A percentile compares a stretch with the other conserved stretches of the same genome.
Conservation (phyloP, 1,284 basidiomycete species). For the Clitocybe nebularis region DNA sequence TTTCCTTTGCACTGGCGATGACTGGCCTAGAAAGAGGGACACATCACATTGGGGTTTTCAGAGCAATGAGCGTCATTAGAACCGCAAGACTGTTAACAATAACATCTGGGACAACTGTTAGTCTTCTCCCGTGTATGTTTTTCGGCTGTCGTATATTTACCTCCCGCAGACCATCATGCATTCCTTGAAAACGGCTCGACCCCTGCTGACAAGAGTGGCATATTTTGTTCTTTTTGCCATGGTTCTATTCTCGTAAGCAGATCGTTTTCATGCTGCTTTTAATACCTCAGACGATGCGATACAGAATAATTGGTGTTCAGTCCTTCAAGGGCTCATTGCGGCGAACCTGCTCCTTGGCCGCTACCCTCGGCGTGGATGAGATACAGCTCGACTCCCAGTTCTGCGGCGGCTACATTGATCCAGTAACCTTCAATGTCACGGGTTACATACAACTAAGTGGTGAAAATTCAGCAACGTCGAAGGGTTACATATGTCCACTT, state of each 20-base stretch:
- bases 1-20: constrained; percentile 69
- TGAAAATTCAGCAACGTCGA: constrained; percentile 26
- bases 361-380: constrained; percentile 47
- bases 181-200: constrained; percentile 88
- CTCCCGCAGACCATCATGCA: constrained; percentile 80
- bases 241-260: constrained; percentile 77
- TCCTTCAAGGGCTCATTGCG: constrained; percentile 83
- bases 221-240: constrained; percentile 93
- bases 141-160: background rate
- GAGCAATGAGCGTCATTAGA: constrained; percentile 86
- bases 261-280: constrained; percentile 2
- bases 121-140: constrained; percentile 25
- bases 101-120: constrained; percentile 87
- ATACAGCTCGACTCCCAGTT: constrained; percentile 46
- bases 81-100: constrained; percentile 83
- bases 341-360: constrained; percentile 55
- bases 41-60: constrained; percentile 83
- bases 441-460: constrained; percentile 47
- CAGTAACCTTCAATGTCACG: constrained; percentile 40
- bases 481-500: constrained; percentile 83
- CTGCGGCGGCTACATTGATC: constrained; percentile 80
- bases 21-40: constrained; percentile 61
- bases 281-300: constrained; percentile 7
- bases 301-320: constrained; percentile 85
- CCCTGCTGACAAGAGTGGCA: constrained; percentile 83